Percentiles rank a stretch among this genome's conserved stretches.
Evolutionary conservation across 2,329 filamentous ascomycete species (phyloP).

Genomic region (Nectriaceae sp.): DNA sequence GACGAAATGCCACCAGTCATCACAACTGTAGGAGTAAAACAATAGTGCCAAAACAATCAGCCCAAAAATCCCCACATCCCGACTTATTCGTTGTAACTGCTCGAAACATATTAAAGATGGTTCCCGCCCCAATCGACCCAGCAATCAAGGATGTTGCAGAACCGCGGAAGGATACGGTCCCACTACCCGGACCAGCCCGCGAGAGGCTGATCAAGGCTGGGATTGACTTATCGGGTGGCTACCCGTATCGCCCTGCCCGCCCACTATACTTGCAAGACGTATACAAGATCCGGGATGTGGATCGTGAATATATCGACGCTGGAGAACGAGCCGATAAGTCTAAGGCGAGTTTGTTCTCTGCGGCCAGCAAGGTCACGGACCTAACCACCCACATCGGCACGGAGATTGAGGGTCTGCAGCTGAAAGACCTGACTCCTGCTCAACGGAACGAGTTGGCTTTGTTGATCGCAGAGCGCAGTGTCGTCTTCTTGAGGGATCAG

Average conservation of each 20-base stretch:
- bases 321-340: slow-evolving; percentile 65
- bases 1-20: not conserved
- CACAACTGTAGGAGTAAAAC: not conserved
- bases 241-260: slow-evolving; percentile 68
- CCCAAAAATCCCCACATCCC: not conserved
- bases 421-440: slow-evolving; percentile 60
- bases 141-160: slow-evolving; percentile 64
- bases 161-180: slow-evolving; percentile 65
- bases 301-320: slow-evolving; percentile 59
- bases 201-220: slow-evolving; percentile 66
- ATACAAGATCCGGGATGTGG: slow-evolving; percentile 61
- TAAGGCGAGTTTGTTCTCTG: slow-evolving; percentile 61
- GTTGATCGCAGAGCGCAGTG: slow-evolving; percentile 63
- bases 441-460: slow-evolving; percentile 64
- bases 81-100: not conserved
- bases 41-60: not conserved
- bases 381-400: slow-evolving; percentile 65
- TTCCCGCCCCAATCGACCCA: slow-evolving; percentile 60
- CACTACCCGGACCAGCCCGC: slow-evolving; percentile 58
- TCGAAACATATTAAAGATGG: slow-evolving; percentile 35
- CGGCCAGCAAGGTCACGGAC: slow-evolving; percentile 64
- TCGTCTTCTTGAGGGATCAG: slow-evolving; percentile 69
- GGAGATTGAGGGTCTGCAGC: slow-evolving; percentile 63
- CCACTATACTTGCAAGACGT: slow-evolving; percentile 72
- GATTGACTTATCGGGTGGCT: slow-evolving; percentile 69